A percentile compares a stretch with the other conserved stretches of the same genome.
Conservation (phyloP, 2,329 filamentous ascomycete species). For the Fusarium tanahbumbuense region DNA sequence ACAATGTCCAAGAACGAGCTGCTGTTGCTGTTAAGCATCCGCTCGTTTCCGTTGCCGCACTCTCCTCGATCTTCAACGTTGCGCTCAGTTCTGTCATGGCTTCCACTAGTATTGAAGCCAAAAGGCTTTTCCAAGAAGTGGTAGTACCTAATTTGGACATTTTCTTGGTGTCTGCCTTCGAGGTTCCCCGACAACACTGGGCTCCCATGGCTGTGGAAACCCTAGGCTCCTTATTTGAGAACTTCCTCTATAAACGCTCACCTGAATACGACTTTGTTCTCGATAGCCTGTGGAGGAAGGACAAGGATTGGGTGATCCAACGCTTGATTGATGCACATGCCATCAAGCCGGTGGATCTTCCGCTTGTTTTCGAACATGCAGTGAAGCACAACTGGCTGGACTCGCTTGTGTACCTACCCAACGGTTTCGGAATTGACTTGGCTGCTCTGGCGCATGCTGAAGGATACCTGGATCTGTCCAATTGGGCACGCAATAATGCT, state of each 20-base stretch:
- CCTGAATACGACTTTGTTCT: slow-evolving; percentile 88
- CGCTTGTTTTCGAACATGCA: slow-evolving; percentile 69
- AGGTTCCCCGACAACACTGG: slow-evolving; percentile 79
- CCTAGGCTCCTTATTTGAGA: slow-evolving; percentile 80
- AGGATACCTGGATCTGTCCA: slow-evolving; percentile 80
- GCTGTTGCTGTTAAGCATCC: slow-evolving; percentile 81
- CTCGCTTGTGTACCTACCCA: slow-evolving; percentile 80
- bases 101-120: slow-evolving; percentile 72
- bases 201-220: slow-evolving; percentile 79
- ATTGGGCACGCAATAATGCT: slow-evolving; percentile 81
- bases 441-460: slow-evolving; percentile 86
- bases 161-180: slow-evolving; percentile 82
- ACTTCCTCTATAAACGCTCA: slow-evolving; percentile 83
- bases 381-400: slow-evolving; percentile 86
- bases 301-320: slow-evolving; percentile 85
- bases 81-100: slow-evolving; percentile 71
- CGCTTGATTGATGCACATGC: slow-evolving; percentile 86
- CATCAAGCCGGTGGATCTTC: slow-evolving; percentile 68
- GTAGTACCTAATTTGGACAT: slow-evolving; percentile 80
- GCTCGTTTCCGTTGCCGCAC: slow-evolving; percentile 86
- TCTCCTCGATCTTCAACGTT: slow-evolving; percentile 75
- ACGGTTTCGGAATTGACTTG: slow-evolving; percentile 88
- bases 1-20: slow-evolving; percentile 64
- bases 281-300: slow-evolving; percentile 90
- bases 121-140: slow-evolving; percentile 73